Base-by-base conservation (phyloP, 2,329 filamentous ascomycete species). In the Microcyclosporella mali region DNA sequence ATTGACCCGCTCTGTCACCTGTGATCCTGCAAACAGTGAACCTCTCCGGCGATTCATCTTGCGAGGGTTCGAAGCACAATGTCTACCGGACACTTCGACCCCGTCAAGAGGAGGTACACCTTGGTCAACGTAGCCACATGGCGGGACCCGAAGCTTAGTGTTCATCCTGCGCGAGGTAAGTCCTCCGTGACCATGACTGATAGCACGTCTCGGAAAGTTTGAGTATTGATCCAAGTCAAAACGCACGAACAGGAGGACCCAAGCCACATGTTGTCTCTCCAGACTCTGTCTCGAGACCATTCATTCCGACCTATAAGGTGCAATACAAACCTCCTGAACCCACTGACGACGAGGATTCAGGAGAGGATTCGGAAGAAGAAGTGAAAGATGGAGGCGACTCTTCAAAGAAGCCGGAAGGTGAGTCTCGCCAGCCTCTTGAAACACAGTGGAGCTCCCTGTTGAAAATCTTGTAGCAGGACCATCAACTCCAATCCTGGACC, bases 271-370 rank as follows among this genome's bases (percentile, higher is more conserved):
- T 45, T 6, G 39, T 57, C 9, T 54, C 53, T 8, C 46, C 57
- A 11, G 56, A 56, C 33, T 43, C 43, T 21, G 56, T 46, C 18
- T 43, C 40, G 10, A 46, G 43, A 37, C 50, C 53, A 10, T 56
- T 50, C 38, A 43, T 50, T 11, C 49, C 51, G 4, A 50, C 36
- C 16, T 60, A 58, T 46, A 58, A 52, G 40, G 55, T 58, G 6
- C 43, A 38, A 17, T 54, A 53, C 30, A 41, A 43, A 16, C 41
- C 32, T 27, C 55, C 56, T 3, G 46, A 55, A 38, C 52, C 54
- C 3, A 56, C 55, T 12, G 55, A 58, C 33, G 56, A 59, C 16
- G 54, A 59, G 41, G 51, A 47, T 6, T 50, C 47, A 18, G 50
- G 46, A 12, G 41, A 37, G 3, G 49, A 51, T 10, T 40, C 43